These are phyloP conservation scores for Aspergillus nidulans DNA, from an alignment of 495 filamentous ascomycete species.

Conservation along the genomic window DNA sequence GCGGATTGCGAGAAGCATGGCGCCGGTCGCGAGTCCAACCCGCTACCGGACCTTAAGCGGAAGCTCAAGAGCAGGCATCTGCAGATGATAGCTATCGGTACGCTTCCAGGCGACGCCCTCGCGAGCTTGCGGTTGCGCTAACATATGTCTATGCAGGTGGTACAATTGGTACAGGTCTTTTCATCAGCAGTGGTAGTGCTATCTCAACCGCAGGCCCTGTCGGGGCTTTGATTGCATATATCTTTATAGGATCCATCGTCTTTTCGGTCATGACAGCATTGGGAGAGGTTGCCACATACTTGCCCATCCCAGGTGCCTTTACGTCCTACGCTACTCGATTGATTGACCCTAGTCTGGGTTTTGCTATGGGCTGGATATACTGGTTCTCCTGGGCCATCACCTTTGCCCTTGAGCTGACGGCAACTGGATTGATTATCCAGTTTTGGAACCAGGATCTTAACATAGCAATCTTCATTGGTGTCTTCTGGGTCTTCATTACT, in stretches of 20 bases:
- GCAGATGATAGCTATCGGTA: constrained; percentile 71
- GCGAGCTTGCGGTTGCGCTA: constrained; percentile 25
- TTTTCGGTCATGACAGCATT: constrained; percentile 54
- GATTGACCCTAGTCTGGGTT: constrained; percentile 68
- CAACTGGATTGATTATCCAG: constrained; percentile 68
- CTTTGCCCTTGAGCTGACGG: constrained; percentile 70
- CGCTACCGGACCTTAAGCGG: constrained; percentile 47
- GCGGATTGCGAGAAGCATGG: constrained; percentile 43
- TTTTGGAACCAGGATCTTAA: constrained; percentile 63
- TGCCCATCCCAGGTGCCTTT: constrained; percentile 73
- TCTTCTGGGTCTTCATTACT: constrained; percentile 70
- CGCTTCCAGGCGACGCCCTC: constrained; percentile 2
- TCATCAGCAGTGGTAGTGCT: constrained; percentile 69
- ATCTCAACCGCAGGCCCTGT: constrained; percentile 63
- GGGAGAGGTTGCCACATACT: constrained; percentile 74
- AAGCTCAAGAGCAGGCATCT: constrained; percentile 67
- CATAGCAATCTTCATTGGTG: constrained; percentile 67
- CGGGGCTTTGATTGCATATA: constrained; percentile 66
- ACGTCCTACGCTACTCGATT: constrained; percentile 70
- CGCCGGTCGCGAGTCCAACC: constrained; percentile 35
- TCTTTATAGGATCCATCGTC: constrained; percentile 58
- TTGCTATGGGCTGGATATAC: constrained; percentile 79
- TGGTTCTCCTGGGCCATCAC: constrained; percentile 62
- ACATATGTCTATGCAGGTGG: constrained; percentile 56
- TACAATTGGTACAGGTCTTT: constrained; percentile 76